These are phyloP conservation scores for Acanthamoeba royreba DNA, from an alignment of 208 protist genomes.

Conservation along the genomic window DNA sequence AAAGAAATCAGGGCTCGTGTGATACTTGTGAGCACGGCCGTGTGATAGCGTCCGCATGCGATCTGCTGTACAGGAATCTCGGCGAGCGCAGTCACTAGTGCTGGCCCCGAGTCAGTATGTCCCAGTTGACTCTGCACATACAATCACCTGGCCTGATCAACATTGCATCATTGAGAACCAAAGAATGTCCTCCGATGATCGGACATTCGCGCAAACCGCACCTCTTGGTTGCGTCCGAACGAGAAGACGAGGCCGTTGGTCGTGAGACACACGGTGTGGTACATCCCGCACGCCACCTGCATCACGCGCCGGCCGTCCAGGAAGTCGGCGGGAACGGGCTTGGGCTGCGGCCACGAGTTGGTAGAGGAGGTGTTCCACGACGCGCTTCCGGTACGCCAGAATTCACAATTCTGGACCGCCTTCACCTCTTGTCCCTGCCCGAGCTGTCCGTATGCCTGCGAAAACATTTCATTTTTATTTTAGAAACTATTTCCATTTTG, in stretches of 20 bases:
- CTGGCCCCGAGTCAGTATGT: neutral
- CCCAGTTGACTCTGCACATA: neutral
- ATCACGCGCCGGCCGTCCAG: neutral
- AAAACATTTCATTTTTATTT: neutral
- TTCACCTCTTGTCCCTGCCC: neutral
- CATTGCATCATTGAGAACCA: neutral
- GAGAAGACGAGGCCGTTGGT: neutral
- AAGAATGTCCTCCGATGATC: neutral
- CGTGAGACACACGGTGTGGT: neutral
- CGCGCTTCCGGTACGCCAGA: too few species aligned
- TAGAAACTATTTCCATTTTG: too few species aligned
- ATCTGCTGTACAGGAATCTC: neutral
- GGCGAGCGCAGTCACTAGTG: neutral
- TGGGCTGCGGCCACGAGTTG: neutral
- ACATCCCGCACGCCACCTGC: neutral
- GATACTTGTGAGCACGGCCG: neutral
- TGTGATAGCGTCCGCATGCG: neutral
- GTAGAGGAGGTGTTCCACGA: too few species aligned
- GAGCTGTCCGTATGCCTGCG: neutral
- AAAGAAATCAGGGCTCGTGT: neutral
- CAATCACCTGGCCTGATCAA: neutral
- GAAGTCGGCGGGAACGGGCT: neutral
- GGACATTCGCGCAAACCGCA: neutral
- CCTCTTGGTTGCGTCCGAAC: neutral
- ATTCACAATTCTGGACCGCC: too few species aligned